Evolutionary conservation across 2,329 filamentous ascomycete genomes (phyloP), one percentile per base, ranked within the genome.

Genomic region (Xylaria sp.): DNA sequence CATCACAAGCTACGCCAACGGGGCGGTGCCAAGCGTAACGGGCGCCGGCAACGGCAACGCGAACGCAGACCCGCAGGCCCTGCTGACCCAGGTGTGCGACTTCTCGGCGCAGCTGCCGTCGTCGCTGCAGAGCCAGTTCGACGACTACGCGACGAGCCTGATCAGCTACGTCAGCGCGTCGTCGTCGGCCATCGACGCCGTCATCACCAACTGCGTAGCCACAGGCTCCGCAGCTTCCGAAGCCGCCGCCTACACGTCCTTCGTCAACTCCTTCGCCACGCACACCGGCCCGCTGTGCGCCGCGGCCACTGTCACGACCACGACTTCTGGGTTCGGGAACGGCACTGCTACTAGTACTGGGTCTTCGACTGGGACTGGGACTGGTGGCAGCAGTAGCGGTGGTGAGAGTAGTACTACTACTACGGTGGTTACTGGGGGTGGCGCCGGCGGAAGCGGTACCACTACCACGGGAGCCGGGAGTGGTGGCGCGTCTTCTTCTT

Each of bases 101-200:
- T 61, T 72, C 63, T 67, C 50, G 5, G 55, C 68, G 11, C 22
- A 31, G 6, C 54, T 73, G 29, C 66, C 71, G 2, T 17, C 61
- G 9, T 70, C 71, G 39, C 59, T 73, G 25, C 39, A 42, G n/a
- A 57, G 64, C 63, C 64, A 67, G 33, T 69, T 70, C 39, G 62
- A 55, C 22, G 55, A 53, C n/a, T 73, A 72, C 66, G 50, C 57
- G n/a, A 63, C 63, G 27, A 11, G 27, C 15, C 51, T 68, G 15
- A 39, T 69, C 22, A 67, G 61, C 66, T 68, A 63, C 31, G 45
- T 66, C 25, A 66, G 53, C 54, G 50, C 51, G 15, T 71, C 65
- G 55, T 59, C 38, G 44, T 69, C 68, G 1, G 59, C n/a, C 22
- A 63, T 71, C 59, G 62, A 71, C 53, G 69, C 65, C 36, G 56